A percentile compares a stretch with the other conserved stretches of the same genome.
Evolutionary conservation across 495 filamentous ascomycete species (phyloP).

Genomic region (Amniculicola lignicola): DNA sequence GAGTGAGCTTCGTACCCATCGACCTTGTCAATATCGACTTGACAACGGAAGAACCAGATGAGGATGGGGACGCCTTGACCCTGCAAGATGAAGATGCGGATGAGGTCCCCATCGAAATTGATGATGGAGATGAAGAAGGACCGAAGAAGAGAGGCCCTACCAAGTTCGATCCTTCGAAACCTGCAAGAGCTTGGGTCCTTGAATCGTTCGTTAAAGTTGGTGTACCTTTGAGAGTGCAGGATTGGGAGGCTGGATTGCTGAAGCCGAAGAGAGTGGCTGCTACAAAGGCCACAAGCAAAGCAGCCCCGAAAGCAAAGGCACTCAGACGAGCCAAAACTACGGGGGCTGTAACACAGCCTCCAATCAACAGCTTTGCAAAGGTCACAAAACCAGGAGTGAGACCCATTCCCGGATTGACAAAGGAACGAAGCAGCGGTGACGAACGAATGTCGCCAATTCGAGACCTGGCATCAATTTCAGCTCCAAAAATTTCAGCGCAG

Average conservation of each 20-base stretch:
- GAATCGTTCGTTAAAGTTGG: constrained; percentile 67
- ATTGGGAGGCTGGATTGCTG: constrained; percentile 67
- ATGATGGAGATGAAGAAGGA: constrained; percentile 32
- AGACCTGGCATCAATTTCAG: background rate
- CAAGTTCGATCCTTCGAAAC: constrained; percentile 61
- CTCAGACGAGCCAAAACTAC: constrained; percentile 21
- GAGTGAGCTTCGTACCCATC: constrained; percentile 70
- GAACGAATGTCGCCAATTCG: background rate
- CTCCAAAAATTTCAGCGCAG: background rate
- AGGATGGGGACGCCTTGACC: constrained; percentile 35
- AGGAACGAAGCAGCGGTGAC: constrained; percentile 3
- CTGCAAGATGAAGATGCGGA: constrained; percentile 45
- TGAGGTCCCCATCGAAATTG: constrained; percentile 33
- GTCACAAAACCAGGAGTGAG: constrained; percentile 35
- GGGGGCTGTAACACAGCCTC: constrained; percentile 12
- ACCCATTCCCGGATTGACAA: background rate
- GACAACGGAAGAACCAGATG: constrained; percentile 43
- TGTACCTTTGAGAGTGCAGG: constrained; percentile 67
- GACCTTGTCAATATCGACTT: constrained; percentile 77
- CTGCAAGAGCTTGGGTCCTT: constrained; percentile 72
- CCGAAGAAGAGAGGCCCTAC: constrained; percentile 59
- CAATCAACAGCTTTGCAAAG: constrained; percentile 29
- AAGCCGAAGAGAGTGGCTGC: constrained; percentile 48
- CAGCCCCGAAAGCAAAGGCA: constrained; percentile 15
- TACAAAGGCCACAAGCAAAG: constrained; percentile 25